phyloP scores from a whole-genome alignment of 2,329 filamentous ascomycete species.

The Sclerotinia nivalis region DNA sequence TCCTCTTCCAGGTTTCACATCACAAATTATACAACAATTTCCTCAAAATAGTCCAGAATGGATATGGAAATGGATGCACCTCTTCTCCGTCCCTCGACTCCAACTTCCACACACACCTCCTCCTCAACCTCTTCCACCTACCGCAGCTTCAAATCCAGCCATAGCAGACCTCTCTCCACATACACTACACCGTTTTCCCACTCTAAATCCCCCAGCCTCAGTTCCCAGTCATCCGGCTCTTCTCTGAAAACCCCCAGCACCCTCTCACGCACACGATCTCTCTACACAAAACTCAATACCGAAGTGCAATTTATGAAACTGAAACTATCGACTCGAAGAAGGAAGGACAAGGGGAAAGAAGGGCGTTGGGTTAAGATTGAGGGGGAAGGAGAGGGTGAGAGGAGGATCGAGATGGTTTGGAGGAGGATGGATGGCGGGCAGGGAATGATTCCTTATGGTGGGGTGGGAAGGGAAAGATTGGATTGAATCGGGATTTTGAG shows the following conservation, averaged over 20 bases:
- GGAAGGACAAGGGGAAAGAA: background rate
- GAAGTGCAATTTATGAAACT: constrained; percentile 12
- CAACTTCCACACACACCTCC: background rate
- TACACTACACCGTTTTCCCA: background rate
- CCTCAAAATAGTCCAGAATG: background rate
- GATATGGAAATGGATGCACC: constrained; percentile 19
- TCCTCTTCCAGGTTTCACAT: background rate
- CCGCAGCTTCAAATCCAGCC: background rate
- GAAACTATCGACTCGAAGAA: background rate
- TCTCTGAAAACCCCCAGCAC: background rate
- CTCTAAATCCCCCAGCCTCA: background rate
- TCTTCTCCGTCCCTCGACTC: constrained; percentile 12
- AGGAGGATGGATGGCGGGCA: constrained; percentile 20
- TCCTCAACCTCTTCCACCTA: background rate
- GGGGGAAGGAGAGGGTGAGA: constrained; percentile 19
- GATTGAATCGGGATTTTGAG: background rate
- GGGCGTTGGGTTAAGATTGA: constrained; percentile 22
- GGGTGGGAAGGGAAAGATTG: constrained; percentile 21
- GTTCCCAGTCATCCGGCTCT: background rate
- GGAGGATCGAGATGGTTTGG: constrained; percentile 18
- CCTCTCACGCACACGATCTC: constrained; percentile 15
- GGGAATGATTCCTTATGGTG: constrained; percentile 22
- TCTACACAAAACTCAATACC: constrained; percentile 18
- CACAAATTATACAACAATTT: background rate
- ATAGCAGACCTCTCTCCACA: background rate